Percentiles rank a stretch among this genome's conserved stretches.
These are phyloP conservation scores for Paramyrothecium sp. DNA, from an alignment of 2,329 filamentous ascomycete genomes.

Conservation along the genomic window DNA sequence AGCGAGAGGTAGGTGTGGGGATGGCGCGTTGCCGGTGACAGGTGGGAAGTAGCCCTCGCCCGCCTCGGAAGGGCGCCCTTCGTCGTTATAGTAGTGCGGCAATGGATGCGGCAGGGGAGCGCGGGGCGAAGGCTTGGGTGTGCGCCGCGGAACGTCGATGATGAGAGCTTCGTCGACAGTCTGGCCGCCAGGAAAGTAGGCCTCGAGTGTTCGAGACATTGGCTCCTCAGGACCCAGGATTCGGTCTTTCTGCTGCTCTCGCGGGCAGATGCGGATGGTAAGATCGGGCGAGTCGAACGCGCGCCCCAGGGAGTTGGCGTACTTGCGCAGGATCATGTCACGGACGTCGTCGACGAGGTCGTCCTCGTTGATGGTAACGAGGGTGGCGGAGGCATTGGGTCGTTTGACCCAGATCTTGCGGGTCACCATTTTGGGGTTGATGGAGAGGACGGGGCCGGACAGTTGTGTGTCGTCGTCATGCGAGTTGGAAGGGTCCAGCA, in stretches of 20 bases:
- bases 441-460: conserved; percentile 24
- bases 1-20: conserved; percentile 37
- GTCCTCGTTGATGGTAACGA: conserved; percentile 81
- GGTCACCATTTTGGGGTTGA: conserved; percentile 52
- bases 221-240: conserved; percentile 82
- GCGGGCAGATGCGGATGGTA: conserved; percentile 71
- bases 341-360: conserved; percentile 93
- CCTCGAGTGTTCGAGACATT: conserved; percentile 74
- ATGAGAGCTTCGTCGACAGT: conserved; percentile 83
- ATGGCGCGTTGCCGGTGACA: conserved; percentile 45
- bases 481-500: conserved; percentile 20
- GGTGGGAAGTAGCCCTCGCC: conserved; percentile 83
- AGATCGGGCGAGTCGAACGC: conserved; percentile 91
- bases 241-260: conserved; percentile 66
- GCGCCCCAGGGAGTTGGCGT: conserved; percentile 85
- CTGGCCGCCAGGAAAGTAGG: conserved; percentile 84
- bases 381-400: conserved; percentile 79
- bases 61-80: conserved; percentile 63
- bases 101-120: conserved; percentile 12
- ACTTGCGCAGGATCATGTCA: conserved; percentile 89
- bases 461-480: conserved; percentile 13
- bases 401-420: conserved; percentile 96
- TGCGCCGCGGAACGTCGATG: conserved; percentile 82
- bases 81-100: conserved; percentile 57
- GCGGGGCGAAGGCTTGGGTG: conserved; percentile 78